Percentiles rank a stretch among this genome's conserved stretches.
These are phyloP conservation scores for Saccharomyces hybrid DNA, from an alignment of 1,139 yeast genomes.

Conservation along the genomic window DNA sequence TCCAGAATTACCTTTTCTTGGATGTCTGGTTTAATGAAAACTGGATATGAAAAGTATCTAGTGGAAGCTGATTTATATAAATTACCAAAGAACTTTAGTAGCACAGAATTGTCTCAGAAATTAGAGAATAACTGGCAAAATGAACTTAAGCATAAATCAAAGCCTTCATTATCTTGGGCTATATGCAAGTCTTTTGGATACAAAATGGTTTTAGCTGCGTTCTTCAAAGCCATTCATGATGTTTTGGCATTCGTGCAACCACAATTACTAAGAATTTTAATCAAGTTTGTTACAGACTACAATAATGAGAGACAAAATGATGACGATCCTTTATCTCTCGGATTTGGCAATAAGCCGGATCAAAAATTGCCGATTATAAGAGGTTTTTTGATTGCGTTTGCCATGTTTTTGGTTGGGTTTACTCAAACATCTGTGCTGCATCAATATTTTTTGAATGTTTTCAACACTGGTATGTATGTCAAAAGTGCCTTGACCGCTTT, in stretches of 20 bases:
- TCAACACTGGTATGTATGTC: slow-evolving; percentile 85
- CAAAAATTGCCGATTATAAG: slow-evolving; percentile 49
- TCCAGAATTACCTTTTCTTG: slow-evolving; percentile 76
- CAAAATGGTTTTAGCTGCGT: slow-evolving; percentile 61
- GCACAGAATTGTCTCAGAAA: slow-evolving; percentile 42
- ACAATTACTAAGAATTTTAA: slow-evolving; percentile 66
- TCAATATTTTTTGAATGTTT: slow-evolving; percentile 85
- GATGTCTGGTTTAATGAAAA: slow-evolving; percentile 87
- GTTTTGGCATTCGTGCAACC: slow-evolving; percentile 81
- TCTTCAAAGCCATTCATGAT: slow-evolving; percentile 77
- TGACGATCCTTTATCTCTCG: slow-evolving; percentile 14
- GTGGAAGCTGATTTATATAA: slow-evolving; percentile 75
- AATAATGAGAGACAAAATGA: slow-evolving; percentile 36
- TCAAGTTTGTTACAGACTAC: slow-evolving; percentile 76
- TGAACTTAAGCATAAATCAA: slow-evolving; percentile 36
- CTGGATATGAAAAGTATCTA: slow-evolving; percentile 68
- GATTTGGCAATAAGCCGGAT: slow-evolving; percentile 26
- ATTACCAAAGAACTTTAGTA: slow-evolving; percentile 58
- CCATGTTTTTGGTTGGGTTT: slow-evolving; percentile 78
- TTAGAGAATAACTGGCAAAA: slow-evolving; percentile 59
- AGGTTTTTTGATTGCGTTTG: slow-evolving; percentile 76
- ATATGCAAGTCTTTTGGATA: slow-evolving; percentile 62
- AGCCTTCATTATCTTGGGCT: slow-evolving; percentile 63
- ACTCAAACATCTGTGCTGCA: slow-evolving; percentile 80
- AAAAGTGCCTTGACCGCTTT: slow-evolving; percentile 73